Percentiles rank a stretch among this genome's conserved stretches.
These are phyloP conservation scores for Solanum chacoense DNA, from an alignment of 305 asterid genomes.

Conservation along the genomic window DNA sequence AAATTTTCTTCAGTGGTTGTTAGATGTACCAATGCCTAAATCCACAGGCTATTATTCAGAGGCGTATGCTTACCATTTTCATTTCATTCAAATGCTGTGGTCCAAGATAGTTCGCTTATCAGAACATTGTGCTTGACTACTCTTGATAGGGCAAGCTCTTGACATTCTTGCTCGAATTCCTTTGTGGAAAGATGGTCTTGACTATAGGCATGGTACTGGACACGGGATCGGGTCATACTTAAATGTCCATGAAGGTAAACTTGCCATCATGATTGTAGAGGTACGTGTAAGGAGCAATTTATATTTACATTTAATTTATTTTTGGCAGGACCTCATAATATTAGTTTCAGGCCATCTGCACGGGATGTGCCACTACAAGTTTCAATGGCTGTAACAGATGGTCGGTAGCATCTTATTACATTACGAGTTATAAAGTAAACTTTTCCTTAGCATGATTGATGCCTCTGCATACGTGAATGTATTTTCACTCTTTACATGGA, in stretches of 20 bases:
- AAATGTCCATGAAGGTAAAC: conserved; percentile 89
- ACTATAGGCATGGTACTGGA: conserved; percentile 98
- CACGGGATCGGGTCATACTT: conserved; percentile 94
- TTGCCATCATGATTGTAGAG: background rate
- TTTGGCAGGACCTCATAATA: conserved; percentile 76
- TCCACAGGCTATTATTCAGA: background rate
- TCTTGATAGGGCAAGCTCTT: conserved; percentile 64
- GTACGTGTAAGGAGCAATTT: background rate
- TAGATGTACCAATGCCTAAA: background rate
- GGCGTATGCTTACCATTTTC: background rate
- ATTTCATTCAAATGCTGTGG: background rate
- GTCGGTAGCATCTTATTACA: conserved; percentile 19
- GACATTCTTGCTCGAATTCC: conserved; percentile 85
- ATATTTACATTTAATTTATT: background rate
- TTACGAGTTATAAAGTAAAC: background rate
- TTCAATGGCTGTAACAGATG: conserved; percentile 92
- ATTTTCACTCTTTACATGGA: background rate
- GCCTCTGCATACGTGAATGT: background rate
- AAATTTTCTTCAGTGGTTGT: background rate
- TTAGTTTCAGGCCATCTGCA: conserved; percentile 86
- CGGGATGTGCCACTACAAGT: conserved; percentile 60
- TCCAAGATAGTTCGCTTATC: background rate
- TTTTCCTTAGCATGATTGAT: background rate
- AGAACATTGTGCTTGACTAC: conserved; percentile 6
- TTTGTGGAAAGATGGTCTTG: conserved; percentile 95